Evolutionary conservation across 2,329 filamentous ascomycete species (phyloP).

Genomic region (Scedosporium apiospermum): DNA sequence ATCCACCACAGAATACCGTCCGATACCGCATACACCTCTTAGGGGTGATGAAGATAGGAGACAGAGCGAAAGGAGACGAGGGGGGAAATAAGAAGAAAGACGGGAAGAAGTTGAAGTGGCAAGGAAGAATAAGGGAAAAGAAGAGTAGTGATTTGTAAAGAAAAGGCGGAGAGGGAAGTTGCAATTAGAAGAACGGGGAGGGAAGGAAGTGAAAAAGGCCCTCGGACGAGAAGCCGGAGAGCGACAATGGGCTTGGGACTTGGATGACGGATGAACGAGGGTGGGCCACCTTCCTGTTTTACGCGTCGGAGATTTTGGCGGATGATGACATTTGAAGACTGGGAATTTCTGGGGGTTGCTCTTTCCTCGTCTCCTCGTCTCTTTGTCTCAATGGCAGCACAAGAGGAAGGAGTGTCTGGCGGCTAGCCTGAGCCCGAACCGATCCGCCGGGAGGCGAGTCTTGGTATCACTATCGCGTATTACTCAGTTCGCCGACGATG

Average conservation of each 20-base stretch:
- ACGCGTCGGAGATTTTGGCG: neutral
- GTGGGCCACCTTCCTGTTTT: neutral
- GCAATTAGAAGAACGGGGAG: conserved; percentile 5
- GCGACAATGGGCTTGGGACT: neutral
- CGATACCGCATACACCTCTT: neutral
- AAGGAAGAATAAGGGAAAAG: neutral
- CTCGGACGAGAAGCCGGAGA: neutral
- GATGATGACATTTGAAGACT: neutral
- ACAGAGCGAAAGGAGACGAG: no score
- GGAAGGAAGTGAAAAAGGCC: conserved; percentile 3
- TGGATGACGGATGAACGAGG: neutral
- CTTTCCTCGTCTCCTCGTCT: no score
- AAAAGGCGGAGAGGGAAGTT: conserved; percentile 6
- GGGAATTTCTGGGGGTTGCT: no score
- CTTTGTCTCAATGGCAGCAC: no score
- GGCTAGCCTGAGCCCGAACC: no score
- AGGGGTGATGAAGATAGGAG: no score
- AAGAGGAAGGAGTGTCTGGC: no score
- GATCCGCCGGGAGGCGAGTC: neutral
- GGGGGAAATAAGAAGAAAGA: neutral
- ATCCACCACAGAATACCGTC: neutral
- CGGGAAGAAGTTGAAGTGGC: neutral
- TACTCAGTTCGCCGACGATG: neutral
- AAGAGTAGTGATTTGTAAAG: conserved; percentile 3
- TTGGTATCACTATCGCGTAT: neutral